phyloP scores from a whole-genome alignment of 1,284 basidiomycete species.

The Exobasidium cylindrosporum region DNA sequence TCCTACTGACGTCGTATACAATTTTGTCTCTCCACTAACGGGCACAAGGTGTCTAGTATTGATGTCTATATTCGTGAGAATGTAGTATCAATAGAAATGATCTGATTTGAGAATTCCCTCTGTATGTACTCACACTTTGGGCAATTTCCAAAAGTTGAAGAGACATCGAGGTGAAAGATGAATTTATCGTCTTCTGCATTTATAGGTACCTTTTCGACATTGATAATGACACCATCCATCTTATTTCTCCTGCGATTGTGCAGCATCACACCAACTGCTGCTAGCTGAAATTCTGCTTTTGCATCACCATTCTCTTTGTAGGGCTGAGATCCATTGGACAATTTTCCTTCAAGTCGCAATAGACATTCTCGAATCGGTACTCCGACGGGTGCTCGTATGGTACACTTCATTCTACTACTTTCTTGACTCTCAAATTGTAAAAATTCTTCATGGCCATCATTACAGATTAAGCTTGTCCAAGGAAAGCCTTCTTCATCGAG shows the following conservation, averaged over 20 bases:
- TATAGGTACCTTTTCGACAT: background rate
- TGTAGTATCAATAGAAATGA: no score
- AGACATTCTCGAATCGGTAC: constrained; percentile 11
- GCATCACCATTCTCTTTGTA: background rate
- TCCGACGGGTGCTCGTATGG: constrained; percentile 1
- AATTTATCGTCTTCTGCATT: constrained; percentile 3
- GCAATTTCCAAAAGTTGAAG: constrained; percentile 17
- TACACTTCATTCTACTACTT: background rate
- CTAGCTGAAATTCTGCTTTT: constrained; percentile 2
- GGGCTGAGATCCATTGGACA: background rate
- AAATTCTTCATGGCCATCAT: constrained; percentile 15
- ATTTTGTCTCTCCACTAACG: background rate
- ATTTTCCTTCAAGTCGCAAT: background rate
- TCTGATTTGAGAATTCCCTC: no score
- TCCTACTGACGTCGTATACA: background rate
- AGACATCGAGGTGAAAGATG: background rate
- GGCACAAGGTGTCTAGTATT: constrained; percentile 1
- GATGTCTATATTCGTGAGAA: no score
- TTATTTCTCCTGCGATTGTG: constrained; percentile 21
- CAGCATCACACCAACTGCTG: constrained; percentile 19
- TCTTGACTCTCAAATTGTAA: background rate
- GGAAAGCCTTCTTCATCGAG: constrained; percentile 16
- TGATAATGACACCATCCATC: constrained; percentile 13
- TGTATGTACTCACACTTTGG: constrained; percentile 20
- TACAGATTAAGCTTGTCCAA: constrained; percentile 14